A percentile compares a stretch with the other conserved stretches of the same genome.
phyloP scores from a whole-genome alignment of 164 flowering plant species.

The Tinospora cordifolia region DNA sequence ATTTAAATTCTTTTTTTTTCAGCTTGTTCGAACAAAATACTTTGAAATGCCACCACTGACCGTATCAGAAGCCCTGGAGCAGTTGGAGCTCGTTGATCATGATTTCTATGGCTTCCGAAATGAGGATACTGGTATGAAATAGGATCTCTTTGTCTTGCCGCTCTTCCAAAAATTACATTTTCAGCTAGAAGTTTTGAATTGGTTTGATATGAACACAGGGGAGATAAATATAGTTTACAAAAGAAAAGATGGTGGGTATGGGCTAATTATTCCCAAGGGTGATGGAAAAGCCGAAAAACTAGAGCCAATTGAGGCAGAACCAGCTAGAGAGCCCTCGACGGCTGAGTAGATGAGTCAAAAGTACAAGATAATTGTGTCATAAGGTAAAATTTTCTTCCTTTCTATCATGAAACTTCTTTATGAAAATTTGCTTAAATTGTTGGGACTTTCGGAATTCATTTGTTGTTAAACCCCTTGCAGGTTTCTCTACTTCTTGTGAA shows the following conservation, averaged over 20 bases:
- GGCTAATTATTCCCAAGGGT: constrained; percentile 79
- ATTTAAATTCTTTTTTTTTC: constrained; percentile 16
- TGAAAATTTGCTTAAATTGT: too few relatives aligned
- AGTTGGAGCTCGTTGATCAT: constrained; percentile 78
- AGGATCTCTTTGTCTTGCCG: neutral
- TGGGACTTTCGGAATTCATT: too few relatives aligned
- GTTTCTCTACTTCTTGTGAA: neutral
- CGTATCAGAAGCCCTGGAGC: constrained; percentile 73
- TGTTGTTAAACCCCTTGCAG: neutral
- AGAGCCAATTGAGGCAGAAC: constrained; percentile 35
- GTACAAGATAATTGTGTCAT: neutral
- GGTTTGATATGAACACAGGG: constrained; percentile 35
- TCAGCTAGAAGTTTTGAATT: neutral
- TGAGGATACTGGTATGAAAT: constrained; percentile 71
- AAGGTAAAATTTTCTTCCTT: too few relatives aligned
- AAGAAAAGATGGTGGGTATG: constrained; percentile 86
- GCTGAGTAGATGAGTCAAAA: constrained; percentile 6
- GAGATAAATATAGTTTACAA: constrained; percentile 82
- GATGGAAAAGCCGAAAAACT: constrained; percentile 45
- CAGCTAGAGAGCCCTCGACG: constrained; percentile 25
- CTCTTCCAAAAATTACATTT: neutral
- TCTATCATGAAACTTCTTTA: too few relatives aligned
- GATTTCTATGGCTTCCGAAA: constrained; percentile 88
- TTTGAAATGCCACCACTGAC: constrained; percentile 95
- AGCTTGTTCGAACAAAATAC: constrained; percentile 87